phyloP scores from a whole-genome alignment of 495 filamentous ascomycete species.

The Cercophora newfieldiana region DNA sequence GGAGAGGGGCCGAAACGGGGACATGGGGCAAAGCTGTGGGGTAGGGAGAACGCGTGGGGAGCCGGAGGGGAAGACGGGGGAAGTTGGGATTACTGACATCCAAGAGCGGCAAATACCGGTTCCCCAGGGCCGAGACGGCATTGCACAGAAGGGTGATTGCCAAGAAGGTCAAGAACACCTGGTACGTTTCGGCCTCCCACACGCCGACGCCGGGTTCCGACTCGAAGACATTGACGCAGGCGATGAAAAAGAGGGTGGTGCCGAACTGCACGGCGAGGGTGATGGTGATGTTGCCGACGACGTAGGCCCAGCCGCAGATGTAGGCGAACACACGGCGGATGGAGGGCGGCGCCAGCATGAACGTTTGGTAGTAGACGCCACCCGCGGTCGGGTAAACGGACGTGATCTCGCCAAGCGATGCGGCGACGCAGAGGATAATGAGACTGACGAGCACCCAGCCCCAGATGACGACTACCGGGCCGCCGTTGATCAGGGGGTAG shows the following conservation, averaged over 20 bases:
- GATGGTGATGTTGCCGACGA: conserved; percentile 70
- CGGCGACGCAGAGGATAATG: conserved; percentile 54
- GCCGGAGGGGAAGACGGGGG: not conserved
- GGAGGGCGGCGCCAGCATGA: conserved; percentile 48
- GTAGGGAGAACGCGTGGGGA: not conserved
- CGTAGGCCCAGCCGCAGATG: conserved; percentile 67
- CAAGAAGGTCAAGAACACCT: conserved; percentile 61
- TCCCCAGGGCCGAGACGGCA: conserved; percentile 56
- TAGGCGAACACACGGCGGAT: conserved; percentile 56
- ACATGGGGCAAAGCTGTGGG: too few species aligned
- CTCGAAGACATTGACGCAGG: conserved; percentile 56
- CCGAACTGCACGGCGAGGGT: conserved; percentile 70
- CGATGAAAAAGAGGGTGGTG: conserved; percentile 55
- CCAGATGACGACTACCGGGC: conserved; percentile 67
- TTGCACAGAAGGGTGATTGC: conserved; percentile 57
- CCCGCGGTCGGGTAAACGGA: conserved; percentile 58
- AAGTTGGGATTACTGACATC: conserved; percentile 44
- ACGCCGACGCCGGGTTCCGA: conserved; percentile 36
- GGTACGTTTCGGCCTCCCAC: conserved; percentile 51
- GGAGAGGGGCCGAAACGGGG: too few species aligned
- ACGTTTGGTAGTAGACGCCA: conserved; percentile 58
- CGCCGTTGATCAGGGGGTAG: conserved; percentile 65
- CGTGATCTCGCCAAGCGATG: conserved; percentile 57
- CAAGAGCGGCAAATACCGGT: conserved; percentile 56
- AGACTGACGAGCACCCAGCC: conserved; percentile 52